Conservation (phyloP, 805 yeast species). For the Ogataea haglerorum region DNA sequence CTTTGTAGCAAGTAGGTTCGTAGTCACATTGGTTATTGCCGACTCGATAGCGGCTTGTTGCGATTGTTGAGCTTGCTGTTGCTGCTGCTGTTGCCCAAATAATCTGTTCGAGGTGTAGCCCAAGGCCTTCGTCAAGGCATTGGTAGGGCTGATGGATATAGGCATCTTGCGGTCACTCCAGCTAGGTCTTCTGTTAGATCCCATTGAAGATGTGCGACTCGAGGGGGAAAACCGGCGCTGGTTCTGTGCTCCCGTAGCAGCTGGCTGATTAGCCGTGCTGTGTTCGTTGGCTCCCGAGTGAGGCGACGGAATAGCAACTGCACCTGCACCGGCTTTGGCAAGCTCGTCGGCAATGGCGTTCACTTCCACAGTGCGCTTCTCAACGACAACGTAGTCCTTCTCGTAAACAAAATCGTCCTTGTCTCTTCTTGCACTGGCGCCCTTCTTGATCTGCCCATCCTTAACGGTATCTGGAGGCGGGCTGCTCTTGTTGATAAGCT, state of each 20-base stretch:
- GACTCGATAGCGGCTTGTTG: conserved; percentile 13
- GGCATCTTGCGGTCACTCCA: conserved; percentile 62
- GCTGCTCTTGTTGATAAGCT: conserved; percentile 40
- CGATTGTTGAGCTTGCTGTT: conserved; percentile 12
- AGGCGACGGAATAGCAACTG: conserved; percentile 35
- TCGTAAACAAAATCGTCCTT: conserved; percentile 53
- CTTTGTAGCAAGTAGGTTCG: conserved; percentile 16
- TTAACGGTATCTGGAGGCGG: conserved; percentile 37
- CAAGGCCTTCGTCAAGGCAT: conserved; percentile 83
- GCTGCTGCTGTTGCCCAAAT: conserved; percentile 50
- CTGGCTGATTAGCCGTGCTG: neutral
- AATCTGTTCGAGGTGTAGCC: conserved; percentile 84
- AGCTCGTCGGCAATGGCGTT: conserved; percentile 94
- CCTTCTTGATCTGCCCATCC: conserved; percentile 6
- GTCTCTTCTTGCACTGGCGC: conserved; percentile 9
- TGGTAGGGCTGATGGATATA: conserved; percentile 74
- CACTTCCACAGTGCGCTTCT: conserved; percentile 91
- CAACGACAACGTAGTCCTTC: conserved; percentile 90
- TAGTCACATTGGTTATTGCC: conserved; percentile 17
- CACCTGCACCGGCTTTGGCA: conserved; percentile 47
- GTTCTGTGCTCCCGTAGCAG: conserved; percentile 19
- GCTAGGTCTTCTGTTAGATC: conserved; percentile 55
- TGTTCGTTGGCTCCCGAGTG: conserved; percentile 1
- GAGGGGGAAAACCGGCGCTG: conserved; percentile 36
- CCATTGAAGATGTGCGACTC: conserved; percentile 45